Evolutionary conservation across 495 filamentous ascomycete species (phyloP).

Genomic region (Neurospora sp.): DNA sequence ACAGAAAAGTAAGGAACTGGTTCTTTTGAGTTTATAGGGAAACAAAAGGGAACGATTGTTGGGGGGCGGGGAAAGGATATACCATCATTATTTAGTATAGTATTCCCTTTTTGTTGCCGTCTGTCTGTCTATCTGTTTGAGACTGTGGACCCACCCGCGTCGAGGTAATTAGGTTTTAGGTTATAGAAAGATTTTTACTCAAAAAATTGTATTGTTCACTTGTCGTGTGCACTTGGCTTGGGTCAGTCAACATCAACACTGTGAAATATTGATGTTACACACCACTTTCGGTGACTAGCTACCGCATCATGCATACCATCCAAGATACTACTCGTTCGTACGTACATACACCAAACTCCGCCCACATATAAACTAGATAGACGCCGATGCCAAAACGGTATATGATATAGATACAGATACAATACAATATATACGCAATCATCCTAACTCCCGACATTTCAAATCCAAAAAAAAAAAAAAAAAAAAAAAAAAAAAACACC

Average conservation of each 20-base stretch:
- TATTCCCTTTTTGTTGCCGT: not conserved
- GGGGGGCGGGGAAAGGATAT: not conserved
- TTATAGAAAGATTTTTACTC: not conserved
- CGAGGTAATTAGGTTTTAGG: not conserved
- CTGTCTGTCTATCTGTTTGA: not conserved
- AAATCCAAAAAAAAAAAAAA: not conserved
- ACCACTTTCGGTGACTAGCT: too few relatives aligned
- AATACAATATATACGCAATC: not conserved
- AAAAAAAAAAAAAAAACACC: too few relatives aligned
- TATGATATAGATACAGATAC: not conserved
- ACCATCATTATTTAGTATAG: not conserved
- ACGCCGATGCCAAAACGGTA: not conserved
- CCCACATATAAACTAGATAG: not conserved
- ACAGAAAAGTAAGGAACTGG: not conserved
- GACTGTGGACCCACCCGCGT: not conserved
- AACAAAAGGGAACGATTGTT: not conserved
- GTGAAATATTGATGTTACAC: too few relatives aligned
- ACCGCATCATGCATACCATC: too few relatives aligned
- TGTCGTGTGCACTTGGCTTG: too few relatives aligned
- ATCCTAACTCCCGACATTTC: not conserved
- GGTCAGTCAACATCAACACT: too few relatives aligned
- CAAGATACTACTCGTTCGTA: too few relatives aligned
- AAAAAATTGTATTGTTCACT: not conserved
- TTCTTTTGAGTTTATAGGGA: not conserved
- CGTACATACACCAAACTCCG: too few relatives aligned